These are phyloP conservation scores for Terfezia claveryi DNA, from an alignment of 495 filamentous ascomycete genomes.

Conservation along the genomic window DNA sequence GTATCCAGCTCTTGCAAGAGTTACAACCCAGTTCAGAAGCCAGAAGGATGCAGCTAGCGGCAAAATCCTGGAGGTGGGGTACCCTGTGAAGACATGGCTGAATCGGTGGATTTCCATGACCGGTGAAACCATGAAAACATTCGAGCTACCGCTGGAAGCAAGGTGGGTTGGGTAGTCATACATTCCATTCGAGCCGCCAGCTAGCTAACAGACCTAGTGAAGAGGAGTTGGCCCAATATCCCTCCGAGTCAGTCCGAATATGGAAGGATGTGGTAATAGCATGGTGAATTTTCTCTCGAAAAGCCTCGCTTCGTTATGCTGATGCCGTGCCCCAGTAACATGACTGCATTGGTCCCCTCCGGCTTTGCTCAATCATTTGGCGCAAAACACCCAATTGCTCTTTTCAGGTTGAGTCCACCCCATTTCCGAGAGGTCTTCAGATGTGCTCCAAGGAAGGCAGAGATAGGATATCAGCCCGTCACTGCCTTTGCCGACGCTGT, in stretches of 20 bases:
- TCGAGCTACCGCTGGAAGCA: constrained; percentile 3
- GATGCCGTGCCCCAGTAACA: constrained; percentile 15
- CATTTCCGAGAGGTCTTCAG: constrained; percentile 46
- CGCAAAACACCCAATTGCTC: constrained; percentile 37
- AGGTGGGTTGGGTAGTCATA: not conserved
- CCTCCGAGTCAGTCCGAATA: constrained; percentile 41
- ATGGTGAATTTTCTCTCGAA: constrained; percentile 15
- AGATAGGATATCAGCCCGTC: constrained; percentile 51
- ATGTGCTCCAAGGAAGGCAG: constrained; percentile 46
- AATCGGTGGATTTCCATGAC: not conserved
- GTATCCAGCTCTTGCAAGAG: constrained; percentile 46
- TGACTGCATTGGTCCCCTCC: constrained; percentile 28
- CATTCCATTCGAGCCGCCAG: not conserved
- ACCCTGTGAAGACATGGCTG: constrained; percentile 3
- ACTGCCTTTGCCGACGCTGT: constrained; percentile 70
- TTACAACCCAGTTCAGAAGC: constrained; percentile 41
- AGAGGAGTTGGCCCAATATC: constrained; percentile 28
- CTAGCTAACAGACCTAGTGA: not conserved
- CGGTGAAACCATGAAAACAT: constrained; percentile 7
- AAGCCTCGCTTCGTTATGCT: too few species aligned
- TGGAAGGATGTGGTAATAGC: constrained; percentile 54
- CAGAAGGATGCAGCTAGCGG: constrained; percentile 14
- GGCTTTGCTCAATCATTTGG: constrained; percentile 38
- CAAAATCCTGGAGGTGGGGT: not conserved
- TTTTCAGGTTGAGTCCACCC: constrained; percentile 48